Base-by-base conservation (phyloP, 1,284 basidiomycete species). In the Austropuccinia psidii region DNA sequence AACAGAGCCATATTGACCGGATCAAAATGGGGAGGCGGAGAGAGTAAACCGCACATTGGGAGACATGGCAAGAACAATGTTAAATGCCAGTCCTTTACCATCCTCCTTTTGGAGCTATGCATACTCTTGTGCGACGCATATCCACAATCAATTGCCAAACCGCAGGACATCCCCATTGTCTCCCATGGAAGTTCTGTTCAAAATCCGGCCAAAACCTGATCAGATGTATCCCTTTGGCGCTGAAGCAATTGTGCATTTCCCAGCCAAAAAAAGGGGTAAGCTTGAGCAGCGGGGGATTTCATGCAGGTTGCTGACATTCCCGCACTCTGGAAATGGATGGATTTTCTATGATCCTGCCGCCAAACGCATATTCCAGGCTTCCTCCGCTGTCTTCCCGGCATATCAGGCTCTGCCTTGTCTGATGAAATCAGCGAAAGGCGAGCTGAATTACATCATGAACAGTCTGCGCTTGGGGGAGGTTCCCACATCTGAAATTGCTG, bases 21-120 rank as follows among this genome's bases (percentile, higher is more conserved):
- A 64, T 19, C 15, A 64, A 17, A 64, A 64, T 21, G 61, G 61
- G 13, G 61, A 64, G 35, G 61, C 61, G 29, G 43, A 64, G 29
- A 29, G 27, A 3, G 61, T 64, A 11, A 64, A 64, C 35, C 41
- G 43, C 13, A 64, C 61, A 8, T 29, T 64, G 17, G 24, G 24
- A 3, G 43, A 64, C 43, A 47, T 64, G 39, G 61, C 61, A 8
- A 39, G 27, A 1, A 41, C 19, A 15, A 64, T 64, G 61, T 9
- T 64, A 17, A 13, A 47, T 11, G 5, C 27, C 4, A 47, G 61
- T 21, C 4, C 8, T 1, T 11, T 64, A 6, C 41, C 61, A 4
- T 29, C 17, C 4, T 8, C 5, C 1, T 64, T 29, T 43, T 64
- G 61, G 61, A 64, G 61, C 24, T 64, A 64, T 21, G 61, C 61